Base-by-base conservation (phyloP, 495 filamentous ascomycete genomes). In the Aspergillus homomorphus region DNA sequence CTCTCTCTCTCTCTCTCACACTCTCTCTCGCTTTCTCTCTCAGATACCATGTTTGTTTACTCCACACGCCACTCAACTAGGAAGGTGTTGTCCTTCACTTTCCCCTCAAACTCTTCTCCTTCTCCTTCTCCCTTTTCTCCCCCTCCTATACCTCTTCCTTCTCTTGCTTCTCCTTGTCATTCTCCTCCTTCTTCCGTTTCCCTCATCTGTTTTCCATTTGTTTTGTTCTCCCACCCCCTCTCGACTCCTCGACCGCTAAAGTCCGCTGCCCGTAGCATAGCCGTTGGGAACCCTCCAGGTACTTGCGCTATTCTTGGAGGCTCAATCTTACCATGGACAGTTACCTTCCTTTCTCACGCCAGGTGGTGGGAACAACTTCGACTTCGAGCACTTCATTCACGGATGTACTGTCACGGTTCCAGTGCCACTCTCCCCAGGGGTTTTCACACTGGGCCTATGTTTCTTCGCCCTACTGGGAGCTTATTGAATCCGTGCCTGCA, bases 361-460 rank as follows among this genome's bases (percentile, higher is more conserved):
- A 38, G 33, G 33, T 14, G 4, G 8, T 38, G 15, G 33, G 4
- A 7, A 12, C 33, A 38, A 2, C 33, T 12, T 38, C 33, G 7
- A 38, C 33, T 14, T 38, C 33, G 33, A 38, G 33, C 15, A 14
- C 16, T n/a, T 51, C 49, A 14, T 30, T 51, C 49, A 24, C 21
- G 12, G 8, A 18, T 51, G 23, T 30, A 8, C 12, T 23, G 12
- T 26, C 49, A 7, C 14, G 9, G 22, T 24, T 1, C 30, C 49
- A 30, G 49, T 28, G 3, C 49, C 4, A 12, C 5, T 38, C 33
- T 0, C 30, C 53, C 1, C 19, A 0, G 8, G 59, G 53, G 1
- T 48, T 53, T 38, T 28, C 53, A 7, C 53, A 46, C 4, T 61
- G 59, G 59, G 46, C 59, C 5, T 45, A 53, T 22, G 38, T 41